Conservation (phyloP, 1,284 basidiomycete species). For the Apiotrichum veenhuisii region DNA sequence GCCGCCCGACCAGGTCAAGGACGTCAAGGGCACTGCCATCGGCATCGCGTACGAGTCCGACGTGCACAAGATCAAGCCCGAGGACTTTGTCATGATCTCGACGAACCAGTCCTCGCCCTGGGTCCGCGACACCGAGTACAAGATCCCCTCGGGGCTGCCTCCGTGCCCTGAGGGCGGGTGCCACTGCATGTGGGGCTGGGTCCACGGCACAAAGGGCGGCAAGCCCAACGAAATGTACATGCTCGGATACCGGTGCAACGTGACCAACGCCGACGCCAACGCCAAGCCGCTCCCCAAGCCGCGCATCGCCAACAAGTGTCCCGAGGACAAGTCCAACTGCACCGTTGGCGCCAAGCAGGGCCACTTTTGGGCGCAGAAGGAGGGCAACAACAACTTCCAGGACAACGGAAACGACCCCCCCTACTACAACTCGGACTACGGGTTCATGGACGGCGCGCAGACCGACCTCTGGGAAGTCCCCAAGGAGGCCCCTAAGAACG, state of each 20-base stretch:
- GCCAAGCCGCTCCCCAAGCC: conserved; percentile 55
- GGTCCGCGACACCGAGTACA: conserved; percentile 59
- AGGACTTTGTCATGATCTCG: conserved; percentile 66
- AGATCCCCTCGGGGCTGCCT: conserved; percentile 62
- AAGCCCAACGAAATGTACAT: conserved; percentile 53
- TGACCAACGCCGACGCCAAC: conserved; percentile 51
- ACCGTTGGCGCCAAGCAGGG: conserved; percentile 30
- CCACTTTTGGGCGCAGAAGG: conserved; percentile 6
- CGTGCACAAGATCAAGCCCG: conserved; percentile 56
- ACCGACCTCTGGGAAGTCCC: conserved; percentile 29
- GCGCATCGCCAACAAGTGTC: conserved; percentile 35
- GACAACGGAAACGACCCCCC: conserved; percentile 50
- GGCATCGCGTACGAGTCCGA: conserved; percentile 64
- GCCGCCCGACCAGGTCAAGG: not conserved
- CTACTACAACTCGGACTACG: conserved; percentile 27
- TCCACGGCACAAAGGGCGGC: conserved; percentile 37
- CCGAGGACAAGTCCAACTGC: conserved; percentile 28
- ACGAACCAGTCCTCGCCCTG: conserved; percentile 70
- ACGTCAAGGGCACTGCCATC: conserved; percentile 7
- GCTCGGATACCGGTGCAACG: conserved; percentile 67
- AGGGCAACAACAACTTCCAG: conserved; percentile 31
- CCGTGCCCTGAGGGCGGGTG: conserved; percentile 64
- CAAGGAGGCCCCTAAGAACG: too few relatives aligned
- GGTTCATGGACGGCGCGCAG: conserved; percentile 32
- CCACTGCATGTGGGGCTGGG: conserved; percentile 69